Evolutionary conservation across 805 yeast genomes (phyloP).

Genomic region (Lipomyces mesembrius): DNA sequence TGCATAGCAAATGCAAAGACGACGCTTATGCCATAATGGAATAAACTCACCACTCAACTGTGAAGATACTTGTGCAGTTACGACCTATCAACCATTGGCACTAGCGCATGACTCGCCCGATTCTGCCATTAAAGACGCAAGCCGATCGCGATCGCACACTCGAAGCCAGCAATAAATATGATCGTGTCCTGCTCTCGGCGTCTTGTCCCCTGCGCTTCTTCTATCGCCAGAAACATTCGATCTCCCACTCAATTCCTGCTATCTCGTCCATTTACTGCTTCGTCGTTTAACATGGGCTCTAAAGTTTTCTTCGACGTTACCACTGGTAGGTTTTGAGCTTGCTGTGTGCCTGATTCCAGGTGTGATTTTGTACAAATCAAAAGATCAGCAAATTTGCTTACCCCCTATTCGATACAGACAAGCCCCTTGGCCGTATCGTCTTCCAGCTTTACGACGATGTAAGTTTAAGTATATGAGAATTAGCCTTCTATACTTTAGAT

Average conservation of each 20-base stretch:
- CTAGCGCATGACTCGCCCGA: neutral
- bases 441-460: slow-evolving; percentile 89
- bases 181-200: slow-evolving; percentile 8
- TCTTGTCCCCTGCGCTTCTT: slow-evolving; percentile 9
- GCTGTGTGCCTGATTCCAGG: neutral
- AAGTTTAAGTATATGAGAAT: slow-evolving; percentile 46
- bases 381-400: neutral
- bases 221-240: slow-evolving; percentile 8
- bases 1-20: neutral
- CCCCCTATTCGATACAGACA: slow-evolving; percentile 45
- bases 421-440: slow-evolving; percentile 77
- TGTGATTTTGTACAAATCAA: neutral
- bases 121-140: neutral
- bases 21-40: neutral
- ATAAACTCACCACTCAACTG: neutral
- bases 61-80: neutral
- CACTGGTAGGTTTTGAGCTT: slow-evolving; percentile 54
- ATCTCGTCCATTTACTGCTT: slow-evolving; percentile 22
- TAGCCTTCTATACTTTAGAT: neutral
- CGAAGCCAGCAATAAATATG: neutral
- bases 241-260: slow-evolving; percentile 13
- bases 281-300: slow-evolving; percentile 52
- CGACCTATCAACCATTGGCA: neutral
- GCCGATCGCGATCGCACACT: neutral
- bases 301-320: slow-evolving; percentile 82